Evolutionary conservation across 2,329 filamentous ascomycete genomes (phyloP).

Genomic region (Volutella citrinella): DNA sequence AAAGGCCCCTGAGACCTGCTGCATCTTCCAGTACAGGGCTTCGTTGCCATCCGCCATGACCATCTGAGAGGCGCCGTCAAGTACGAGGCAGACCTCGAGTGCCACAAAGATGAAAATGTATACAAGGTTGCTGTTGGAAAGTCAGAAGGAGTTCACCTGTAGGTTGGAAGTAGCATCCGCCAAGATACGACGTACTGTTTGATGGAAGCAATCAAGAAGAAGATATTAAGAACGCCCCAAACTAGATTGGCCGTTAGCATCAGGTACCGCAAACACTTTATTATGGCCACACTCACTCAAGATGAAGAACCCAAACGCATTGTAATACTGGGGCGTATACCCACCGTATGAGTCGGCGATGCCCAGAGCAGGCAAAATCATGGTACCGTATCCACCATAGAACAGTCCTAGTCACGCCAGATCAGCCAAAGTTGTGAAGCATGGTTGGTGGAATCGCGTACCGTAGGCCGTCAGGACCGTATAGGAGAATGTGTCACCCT

Average conservation of each 20-base stretch:
- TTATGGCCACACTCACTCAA: constrained; percentile 12
- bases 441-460: constrained; percentile 4
- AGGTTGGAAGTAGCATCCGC: neutral
- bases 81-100: constrained; percentile 23
- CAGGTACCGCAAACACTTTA: too few species aligned
- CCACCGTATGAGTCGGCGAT: constrained; percentile 25
- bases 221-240: constrained; percentile 24
- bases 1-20: constrained; percentile 21
- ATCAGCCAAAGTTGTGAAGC: neutral
- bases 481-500: constrained; percentile 27
- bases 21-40: constrained; percentile 7
- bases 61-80: constrained; percentile 23
- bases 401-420: constrained; percentile 17
- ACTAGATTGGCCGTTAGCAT: too few species aligned
- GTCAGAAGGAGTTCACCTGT: constrained; percentile 7
- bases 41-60: constrained; percentile 23
- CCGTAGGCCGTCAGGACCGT: constrained; percentile 26
- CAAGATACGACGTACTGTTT: constrained; percentile 8
- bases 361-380: constrained; percentile 22
- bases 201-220: constrained; percentile 24
- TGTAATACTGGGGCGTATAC: constrained; percentile 23
- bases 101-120: constrained; percentile 23
- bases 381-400: constrained; percentile 26
- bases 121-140: constrained; percentile 19
- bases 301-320: constrained; percentile 27